Base-by-base conservation (phyloP, 192 early-diverging fungal species). In the Podila epigama region DNA sequence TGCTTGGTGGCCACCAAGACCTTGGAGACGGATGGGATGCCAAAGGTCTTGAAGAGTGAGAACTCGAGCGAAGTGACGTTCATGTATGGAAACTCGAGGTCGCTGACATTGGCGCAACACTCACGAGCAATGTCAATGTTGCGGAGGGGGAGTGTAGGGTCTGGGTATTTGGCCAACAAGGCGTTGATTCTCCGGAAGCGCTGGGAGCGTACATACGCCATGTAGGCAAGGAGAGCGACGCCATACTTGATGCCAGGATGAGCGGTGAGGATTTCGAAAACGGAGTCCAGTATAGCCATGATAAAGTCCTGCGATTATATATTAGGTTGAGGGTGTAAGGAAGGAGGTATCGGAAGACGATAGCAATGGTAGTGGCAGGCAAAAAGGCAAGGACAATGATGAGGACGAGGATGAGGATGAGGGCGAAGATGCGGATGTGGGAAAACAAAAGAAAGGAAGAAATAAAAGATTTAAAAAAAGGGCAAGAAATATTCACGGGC, bases 41-140 rank as follows among this genome's bases (percentile, higher is more conserved):
- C 68, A 41, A 68, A 83, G 33, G 82, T 81, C 34, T 79, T 81
- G 60, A 83, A 82, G 20, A 83, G 57, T 1, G 78, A 73, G 68
- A 83, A 82, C 39, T 82, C 81, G 3, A 82, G 53, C 2, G 75
- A 61, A 22, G 51, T 51, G 2, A 66, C 51, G 18, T 40, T 55
- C 10, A 55, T 4, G 39, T n/a, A 65, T 0, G 63, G 63, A 29
- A 65, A 65, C 15, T 65, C 63, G 20, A 35, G 34, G 5, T 65
- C 51, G 33, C 4, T 8, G 12, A 63, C 34, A 41, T 62, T 28
- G 3, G 44, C 61, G 16, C 36, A 57, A 15, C 75, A 51, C 53
- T 68, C 78, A 1, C 56, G n/a, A 33, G 80, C 80, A 42, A 66
- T 41, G 7, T 69, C 59, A 27, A 53, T 36, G 51, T 70, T 48